Evolutionary conservation across 2,329 filamentous ascomycete genomes (phyloP), one percentile per base, ranked within the genome.

Genomic region (Penicillium brasilianum): DNA sequence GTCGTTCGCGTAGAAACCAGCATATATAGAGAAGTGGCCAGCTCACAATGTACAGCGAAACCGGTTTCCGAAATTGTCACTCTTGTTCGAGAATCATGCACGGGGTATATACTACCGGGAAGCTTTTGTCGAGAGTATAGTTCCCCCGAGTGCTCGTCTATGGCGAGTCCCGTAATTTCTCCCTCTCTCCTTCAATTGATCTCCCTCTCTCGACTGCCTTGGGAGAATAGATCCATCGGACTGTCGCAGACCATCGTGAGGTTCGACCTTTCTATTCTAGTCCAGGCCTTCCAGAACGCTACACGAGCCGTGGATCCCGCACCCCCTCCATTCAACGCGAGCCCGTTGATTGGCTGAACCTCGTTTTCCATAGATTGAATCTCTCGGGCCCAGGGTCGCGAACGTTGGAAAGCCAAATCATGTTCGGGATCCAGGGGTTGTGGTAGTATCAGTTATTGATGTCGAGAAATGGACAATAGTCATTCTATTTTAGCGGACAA

Each of bases 281-380:
- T 28, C 25, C 25, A 28, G 25, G 25, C 25, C 25, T 34, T 34
- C 32, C 32, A 34, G 32, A 58, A 58, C 28, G 16, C 34, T 36
- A 28, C 1, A n/a, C 50, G 50, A 53, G 30, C 55, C 55, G 39
- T 58, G 48, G 58, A 53, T 57, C 54, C 39, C 8, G 30, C 36
- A 18, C 50, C 44, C 44, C 49, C 18, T 41, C 20, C 2, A 34
- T 43, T 25, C 14, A 8, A 6, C 10, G 13, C 18, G 1, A 2
- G n/a, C 37, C 32, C 18, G 32, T 18, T 69, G 63, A 69, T 68
- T 69, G 65, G 66, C 43, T 55, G 53, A 60, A 37, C 22, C 16
- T 16, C 65, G 67, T 69, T 69, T 68, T 66, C 66, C 66, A 59
- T 68, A 68, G 65, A 68, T 69, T 66, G 57, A 57, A 39, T 11